Evolutionary conservation across 1,139 yeast species (phyloP).

Genomic region (Geotrichum bryndzae): DNA sequence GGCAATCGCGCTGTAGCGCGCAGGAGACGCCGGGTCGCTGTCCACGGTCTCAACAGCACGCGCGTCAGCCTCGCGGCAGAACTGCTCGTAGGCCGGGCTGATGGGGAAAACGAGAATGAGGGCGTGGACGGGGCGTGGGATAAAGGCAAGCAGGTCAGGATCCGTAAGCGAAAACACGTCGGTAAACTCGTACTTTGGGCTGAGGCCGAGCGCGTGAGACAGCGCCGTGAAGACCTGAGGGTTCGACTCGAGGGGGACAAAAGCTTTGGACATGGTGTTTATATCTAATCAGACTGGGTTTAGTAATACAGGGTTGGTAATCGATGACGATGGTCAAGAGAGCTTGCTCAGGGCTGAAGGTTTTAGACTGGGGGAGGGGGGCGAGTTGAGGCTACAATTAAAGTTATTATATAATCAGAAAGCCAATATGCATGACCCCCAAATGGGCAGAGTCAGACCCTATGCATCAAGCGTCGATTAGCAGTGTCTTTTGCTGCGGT

Average conservation of each 20-base stretch:
- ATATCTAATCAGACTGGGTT: background rate
- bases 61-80: slow-evolving; percentile 39
- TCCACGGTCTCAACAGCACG: slow-evolving; percentile 32
- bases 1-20: slow-evolving; percentile 26
- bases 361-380: background rate
- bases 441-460: background rate
- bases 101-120: slow-evolving; percentile 76
- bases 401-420: background rate
- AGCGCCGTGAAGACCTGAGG: slow-evolving; percentile 78
- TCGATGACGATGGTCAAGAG: background rate
- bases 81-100: slow-evolving; percentile 52
- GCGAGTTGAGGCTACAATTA: background rate
- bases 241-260: slow-evolving; percentile 85
- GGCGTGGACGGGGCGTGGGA: slow-evolving; percentile 78
- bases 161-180: slow-evolving; percentile 84
- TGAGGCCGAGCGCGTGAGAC: slow-evolving; percentile 62
- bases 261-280: slow-evolving; percentile 22
- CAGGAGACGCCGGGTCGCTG: slow-evolving; percentile 19
- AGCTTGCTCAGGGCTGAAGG: background rate
- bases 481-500: background rate
- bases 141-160: slow-evolving; percentile 64
- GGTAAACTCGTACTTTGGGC: slow-evolving; percentile 54
- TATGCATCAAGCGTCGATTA: background rate
- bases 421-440: background rate
- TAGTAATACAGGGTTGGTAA: background rate